Percentiles rank a stretch among this genome's conserved stretches.
Conservation (phyloP, 2,329 filamentous ascomycete genomes). For the Ophiocordyceps camponoti-rufipedis region DNA sequence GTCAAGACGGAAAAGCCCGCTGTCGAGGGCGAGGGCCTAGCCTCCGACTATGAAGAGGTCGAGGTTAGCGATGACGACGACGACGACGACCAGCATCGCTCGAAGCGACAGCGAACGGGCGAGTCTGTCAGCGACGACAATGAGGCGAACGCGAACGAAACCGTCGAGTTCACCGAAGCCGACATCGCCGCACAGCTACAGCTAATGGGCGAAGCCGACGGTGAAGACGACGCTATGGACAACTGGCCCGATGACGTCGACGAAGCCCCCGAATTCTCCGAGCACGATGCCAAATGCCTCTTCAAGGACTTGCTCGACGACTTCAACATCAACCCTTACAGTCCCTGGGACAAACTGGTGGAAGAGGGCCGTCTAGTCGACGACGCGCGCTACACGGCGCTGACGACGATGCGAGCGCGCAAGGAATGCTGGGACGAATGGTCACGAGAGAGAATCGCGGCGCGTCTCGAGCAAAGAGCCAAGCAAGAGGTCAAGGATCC, state of each 20-base stretch:
- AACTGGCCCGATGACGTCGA: slow-evolving; percentile 55
- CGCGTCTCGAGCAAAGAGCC: slow-evolving; percentile 53
- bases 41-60: slow-evolving; percentile 61
- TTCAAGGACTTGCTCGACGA: slow-evolving; percentile 83
- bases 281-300: slow-evolving; percentile 57
- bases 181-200: slow-evolving; percentile 88
- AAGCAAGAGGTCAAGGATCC: slow-evolving; percentile 70
- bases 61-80: slow-evolving; percentile 36
- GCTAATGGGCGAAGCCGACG: slow-evolving; percentile 72
- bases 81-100: slow-evolving; percentile 22
- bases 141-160: slow-evolving; percentile 29
- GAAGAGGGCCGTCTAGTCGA: slow-evolving; percentile 68
- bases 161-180: slow-evolving; percentile 76
- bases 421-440: slow-evolving; percentile 74
- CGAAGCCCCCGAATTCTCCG: slow-evolving; percentile 44
- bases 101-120: slow-evolving; percentile 43
- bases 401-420: slow-evolving; percentile 63
- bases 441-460: slow-evolving; percentile 58
- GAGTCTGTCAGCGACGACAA: slow-evolving; percentile 32
- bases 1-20: slow-evolving; percentile 10
- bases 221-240: slow-evolving; percentile 35
- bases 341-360: slow-evolving; percentile 77
- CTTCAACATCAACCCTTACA: slow-evolving; percentile 66
- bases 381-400: slow-evolving; percentile 70
- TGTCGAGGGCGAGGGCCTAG: slow-evolving; percentile 24